These are phyloP conservation scores for Macrophomina tecta DNA, from an alignment of 2,329 filamentous ascomycete species.

Conservation along the genomic window DNA sequence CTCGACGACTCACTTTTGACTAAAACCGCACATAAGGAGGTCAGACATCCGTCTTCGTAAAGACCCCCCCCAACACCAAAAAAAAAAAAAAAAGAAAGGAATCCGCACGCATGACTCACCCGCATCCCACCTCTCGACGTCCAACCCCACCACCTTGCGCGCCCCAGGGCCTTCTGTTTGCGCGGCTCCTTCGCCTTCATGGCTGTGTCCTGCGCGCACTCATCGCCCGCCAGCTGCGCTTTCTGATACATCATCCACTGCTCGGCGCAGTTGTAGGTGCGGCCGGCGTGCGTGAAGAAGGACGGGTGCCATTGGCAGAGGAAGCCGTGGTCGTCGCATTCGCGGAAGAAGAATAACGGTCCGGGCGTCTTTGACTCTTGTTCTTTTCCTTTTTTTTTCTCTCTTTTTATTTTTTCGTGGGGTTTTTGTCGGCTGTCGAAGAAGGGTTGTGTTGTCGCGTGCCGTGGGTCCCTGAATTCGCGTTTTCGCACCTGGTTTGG, in stretches of 20 bases:
- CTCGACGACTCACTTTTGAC: slow-evolving; percentile 56
- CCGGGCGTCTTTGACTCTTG: background rate
- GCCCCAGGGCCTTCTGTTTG: slow-evolving; percentile 61
- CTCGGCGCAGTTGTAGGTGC: slow-evolving; percentile 48
- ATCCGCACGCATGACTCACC: slow-evolving; percentile 27
- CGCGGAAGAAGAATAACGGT: slow-evolving; percentile 44
- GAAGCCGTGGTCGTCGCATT: slow-evolving; percentile 57
- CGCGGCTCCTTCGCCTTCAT: slow-evolving; percentile 55
- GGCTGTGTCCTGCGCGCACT: slow-evolving; percentile 47
- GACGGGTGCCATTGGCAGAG: slow-evolving; percentile 68
- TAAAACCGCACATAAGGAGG: background rate
- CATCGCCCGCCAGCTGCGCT: slow-evolving; percentile 49
- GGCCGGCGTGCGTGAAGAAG: slow-evolving; percentile 50
- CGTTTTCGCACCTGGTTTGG: too few relatives aligned
- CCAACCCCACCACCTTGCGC: slow-evolving; percentile 62
- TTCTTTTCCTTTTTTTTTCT: background rate
- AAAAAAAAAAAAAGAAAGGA: too few relatives aligned
- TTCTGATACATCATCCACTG: slow-evolving; percentile 60
- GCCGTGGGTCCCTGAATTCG: too few relatives aligned
- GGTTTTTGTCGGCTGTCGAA: background rate
- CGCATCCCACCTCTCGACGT: slow-evolving; percentile 57
- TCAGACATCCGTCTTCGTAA: too few relatives aligned
- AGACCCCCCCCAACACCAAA: too few relatives aligned
- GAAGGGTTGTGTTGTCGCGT: too few relatives aligned
- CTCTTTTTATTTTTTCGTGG: too few relatives aligned